Conservation (phyloP, 2,329 filamentous ascomycete genomes). For the Scedosporium aurantiacum region DNA sequence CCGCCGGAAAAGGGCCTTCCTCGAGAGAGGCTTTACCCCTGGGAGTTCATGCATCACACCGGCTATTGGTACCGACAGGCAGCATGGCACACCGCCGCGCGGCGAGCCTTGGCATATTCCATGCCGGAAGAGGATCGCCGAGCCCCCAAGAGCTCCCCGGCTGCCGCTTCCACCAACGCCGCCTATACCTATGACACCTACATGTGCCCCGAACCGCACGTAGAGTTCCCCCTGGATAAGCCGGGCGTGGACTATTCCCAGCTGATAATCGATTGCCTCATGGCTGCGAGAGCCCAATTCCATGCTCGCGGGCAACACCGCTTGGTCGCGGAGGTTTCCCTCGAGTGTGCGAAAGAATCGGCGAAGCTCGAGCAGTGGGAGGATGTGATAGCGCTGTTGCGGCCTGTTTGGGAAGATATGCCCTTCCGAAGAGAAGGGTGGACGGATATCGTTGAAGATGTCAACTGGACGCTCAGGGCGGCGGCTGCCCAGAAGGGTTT, state of each 20-base stretch:
- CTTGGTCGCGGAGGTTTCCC: conserved; percentile 41
- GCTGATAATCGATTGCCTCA: conserved; percentile 42
- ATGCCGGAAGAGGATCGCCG: conserved; percentile 51
- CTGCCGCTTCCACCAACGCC: conserved; percentile 35
- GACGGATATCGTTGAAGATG: conserved; percentile 46
- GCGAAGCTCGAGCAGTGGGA: conserved; percentile 39
- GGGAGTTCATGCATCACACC: conserved; percentile 53
- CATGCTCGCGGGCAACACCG: conserved; percentile 41
- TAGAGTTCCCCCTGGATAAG: conserved; percentile 43
- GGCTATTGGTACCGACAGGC: conserved; percentile 58
- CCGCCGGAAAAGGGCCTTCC: conserved; percentile 47
- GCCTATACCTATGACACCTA: conserved; percentile 54
- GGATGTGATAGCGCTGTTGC: conserved; percentile 40
- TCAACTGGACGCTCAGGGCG: conserved; percentile 49
- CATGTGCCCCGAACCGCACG: conserved; percentile 51
- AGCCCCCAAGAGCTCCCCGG: conserved; percentile 35
- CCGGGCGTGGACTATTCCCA: conserved; percentile 42
- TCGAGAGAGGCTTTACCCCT: conserved; percentile 48
- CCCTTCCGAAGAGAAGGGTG: conserved; percentile 48
- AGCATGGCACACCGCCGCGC: conserved; percentile 42
- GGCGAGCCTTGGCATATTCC: conserved; percentile 40
- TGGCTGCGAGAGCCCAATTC: conserved; percentile 42
- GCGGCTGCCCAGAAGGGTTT: conserved; percentile 42
- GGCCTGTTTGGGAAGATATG: conserved; percentile 46
- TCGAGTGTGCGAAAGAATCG: conserved; percentile 48